Evolutionary conservation across 78 protist species (phyloP), one percentile per base, ranked within the genome.

Genomic region (Paratrimastix pyriformis): DNA sequence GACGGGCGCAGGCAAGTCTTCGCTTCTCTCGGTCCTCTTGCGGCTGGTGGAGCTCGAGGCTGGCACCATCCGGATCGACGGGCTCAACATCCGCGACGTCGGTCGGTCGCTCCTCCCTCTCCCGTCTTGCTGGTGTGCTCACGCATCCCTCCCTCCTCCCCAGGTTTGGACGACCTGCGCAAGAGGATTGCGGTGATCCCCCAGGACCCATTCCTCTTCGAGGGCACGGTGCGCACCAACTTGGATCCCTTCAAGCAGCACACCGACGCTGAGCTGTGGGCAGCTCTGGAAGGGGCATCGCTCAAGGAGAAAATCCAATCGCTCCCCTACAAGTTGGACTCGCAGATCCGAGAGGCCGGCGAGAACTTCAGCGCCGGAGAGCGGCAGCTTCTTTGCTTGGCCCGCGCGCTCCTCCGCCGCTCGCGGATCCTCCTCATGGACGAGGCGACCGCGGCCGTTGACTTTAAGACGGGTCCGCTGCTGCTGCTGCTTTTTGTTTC

Each of bases 141-240:
- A 52, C 26, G 24, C 26, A 52, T 24, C 24, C 26, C 58, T 26
- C 58, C 24, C 58, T n/a, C 24, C 24, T 52, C 24, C 26, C 26
- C 65, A 38, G 69, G 45, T 24, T 24, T 76, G 37, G 2, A 4
- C 65, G 65, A 3, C 32, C 21, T 76, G 18, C 42, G 84, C 39
- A 0, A 6, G 32, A 1, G 21, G 9, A 18, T 79, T 9, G 21
- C 73, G 39, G 39, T 45, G 48, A 42, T 73, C 21, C 84, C 76
- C 35, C 64, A 75, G 50, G 69, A 58, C 50, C 78, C 80, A 8
- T 60, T 74, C 13, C 50, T 82, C 33, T 76, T 82, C 74, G 6
- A 18, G 18, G 83, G 82, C 46, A 62, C 80, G 1, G 38, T 83
- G 48, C 62, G 82, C 21, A 21, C 29, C 52, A 83, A 83, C 70